Evolutionary conservation across 78 protist species (phyloP).

Genomic region (Parvularia atlantis): DNA sequence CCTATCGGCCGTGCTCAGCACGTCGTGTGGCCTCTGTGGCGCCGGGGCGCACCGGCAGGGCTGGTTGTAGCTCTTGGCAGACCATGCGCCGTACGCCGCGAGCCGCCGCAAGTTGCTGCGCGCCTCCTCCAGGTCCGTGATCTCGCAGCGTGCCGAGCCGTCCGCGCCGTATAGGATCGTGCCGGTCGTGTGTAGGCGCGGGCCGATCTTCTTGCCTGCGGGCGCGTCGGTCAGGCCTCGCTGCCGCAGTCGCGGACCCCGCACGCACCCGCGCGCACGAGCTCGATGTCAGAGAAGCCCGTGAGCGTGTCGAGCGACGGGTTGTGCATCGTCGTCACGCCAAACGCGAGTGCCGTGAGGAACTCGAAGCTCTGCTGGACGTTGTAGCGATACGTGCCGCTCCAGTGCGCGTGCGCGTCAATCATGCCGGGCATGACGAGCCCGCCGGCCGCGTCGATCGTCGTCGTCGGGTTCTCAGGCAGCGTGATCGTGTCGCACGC

Average conservation of each 20-base stretch:
- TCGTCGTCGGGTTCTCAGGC: too few relatives aligned
- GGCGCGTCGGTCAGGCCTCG: too few relatives aligned
- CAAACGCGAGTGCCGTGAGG: neutral
- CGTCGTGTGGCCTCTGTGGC: too few relatives aligned
- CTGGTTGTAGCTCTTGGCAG: neutral
- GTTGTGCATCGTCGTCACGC: neutral
- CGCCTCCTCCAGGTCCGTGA: neutral
- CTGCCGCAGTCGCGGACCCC: too few relatives aligned
- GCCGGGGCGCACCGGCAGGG: neutral
- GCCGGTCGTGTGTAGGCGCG: neutral
- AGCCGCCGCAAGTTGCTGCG: neutral
- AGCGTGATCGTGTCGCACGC: too few relatives aligned
- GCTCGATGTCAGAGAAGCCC: neutral
- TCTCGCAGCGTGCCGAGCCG: neutral
- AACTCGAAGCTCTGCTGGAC: neutral
- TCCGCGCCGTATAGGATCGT: slow-evolving; percentile 1
- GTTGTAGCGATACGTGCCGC: neutral
- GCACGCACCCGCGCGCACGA: neutral
- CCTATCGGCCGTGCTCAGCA: too few relatives aligned
- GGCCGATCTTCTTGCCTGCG: neutral
- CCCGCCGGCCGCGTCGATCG: too few relatives aligned
- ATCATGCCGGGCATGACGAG: neutral
- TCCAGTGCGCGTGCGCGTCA: neutral
- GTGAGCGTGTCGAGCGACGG: neutral
- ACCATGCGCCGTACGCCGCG: neutral